Conservation (phyloP, 345 rosid genomes). For the Arabidopsis suecica region DNA sequence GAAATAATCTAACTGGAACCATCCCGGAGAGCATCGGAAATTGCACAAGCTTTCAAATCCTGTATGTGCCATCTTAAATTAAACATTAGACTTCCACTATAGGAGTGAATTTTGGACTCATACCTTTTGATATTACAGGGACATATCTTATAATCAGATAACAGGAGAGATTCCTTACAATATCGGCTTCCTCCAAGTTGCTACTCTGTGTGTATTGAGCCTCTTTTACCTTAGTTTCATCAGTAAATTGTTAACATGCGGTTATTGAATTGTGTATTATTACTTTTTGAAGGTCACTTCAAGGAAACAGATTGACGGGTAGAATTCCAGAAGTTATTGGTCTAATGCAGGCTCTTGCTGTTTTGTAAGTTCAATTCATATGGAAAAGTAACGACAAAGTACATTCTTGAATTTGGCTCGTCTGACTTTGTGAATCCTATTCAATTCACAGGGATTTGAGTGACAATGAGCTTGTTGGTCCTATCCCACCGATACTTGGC, state of each 20-base stretch:
- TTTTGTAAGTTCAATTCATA: constrained; percentile 62
- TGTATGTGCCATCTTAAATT: constrained; percentile 54
- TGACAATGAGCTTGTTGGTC: constrained; percentile 86
- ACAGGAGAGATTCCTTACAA: constrained; percentile 93
- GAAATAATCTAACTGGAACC: constrained; percentile 77
- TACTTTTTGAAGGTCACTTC: constrained; percentile 68
- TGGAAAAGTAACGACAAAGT: neutral
- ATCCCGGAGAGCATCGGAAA: constrained; percentile 95
- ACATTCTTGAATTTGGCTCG: neutral
- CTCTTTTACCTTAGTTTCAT: neutral
- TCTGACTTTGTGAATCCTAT: neutral
- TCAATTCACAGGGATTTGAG: constrained; percentile 70
- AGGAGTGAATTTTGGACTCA: neutral
- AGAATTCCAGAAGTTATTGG: constrained; percentile 91
- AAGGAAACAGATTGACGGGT: constrained; percentile 82
- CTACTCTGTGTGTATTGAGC: constrained; percentile 73
- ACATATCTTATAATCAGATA: constrained; percentile 84
- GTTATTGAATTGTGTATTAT: neutral
- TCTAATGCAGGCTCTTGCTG: constrained; percentile 97
- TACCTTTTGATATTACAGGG: constrained; percentile 51
- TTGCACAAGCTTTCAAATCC: constrained; percentile 91
- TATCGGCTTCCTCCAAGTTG: constrained; percentile 95
- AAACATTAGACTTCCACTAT: neutral
- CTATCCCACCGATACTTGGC: constrained; percentile 90
- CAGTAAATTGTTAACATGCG: neutral